Base-by-base conservation (phyloP, 2,329 filamentous ascomycete genomes). In the Trichoderma sp. region DNA sequence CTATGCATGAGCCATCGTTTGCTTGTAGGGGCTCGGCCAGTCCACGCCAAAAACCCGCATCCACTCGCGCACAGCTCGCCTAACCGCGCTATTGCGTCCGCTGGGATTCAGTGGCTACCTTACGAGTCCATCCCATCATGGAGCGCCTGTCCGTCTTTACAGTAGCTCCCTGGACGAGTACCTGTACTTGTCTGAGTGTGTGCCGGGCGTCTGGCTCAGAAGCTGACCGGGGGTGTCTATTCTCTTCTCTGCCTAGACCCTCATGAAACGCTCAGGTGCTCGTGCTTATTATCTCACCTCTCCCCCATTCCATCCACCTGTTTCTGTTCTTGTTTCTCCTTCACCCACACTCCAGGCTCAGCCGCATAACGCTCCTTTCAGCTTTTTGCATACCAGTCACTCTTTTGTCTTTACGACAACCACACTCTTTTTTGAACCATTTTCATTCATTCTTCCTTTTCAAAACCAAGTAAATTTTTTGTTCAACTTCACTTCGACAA, bases 361-460 rank as follows among this genome's bases (percentile, higher is more conserved):
- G 80, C 81, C 81, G 78, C 78, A 78, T 79, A 71, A 83, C 83
- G 77, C 77, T 83, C 82, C 80, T 82, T 82, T 79, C 63, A 77
- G 68, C 68, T 24, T 75, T 56, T 56, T 62, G 74, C 63, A 71
- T 45, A 45, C 27, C 68, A 62, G 18, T 75, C 71, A 53, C 50
- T 78, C 75, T 33, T 76, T 77, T 69, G 62, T 74, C 63, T 35
- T 53, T 53, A 63, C 50, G 75, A 76, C 75, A 56, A 60, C 41
- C 62, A 74, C 71, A 66, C 62, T 74, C 63, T 66, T 65, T 41
- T 60, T 21, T 64, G 21, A 45, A 53, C 71, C 45, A 24, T 56
- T 66, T 67, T 67, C 62, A 24, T 63, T 71, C 33, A 24, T 77
- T 59, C 67, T 45, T 60, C 71, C 76, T 78, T 74, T 74, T 72